Conservation (phyloP, 495 filamentous ascomycete genomes). For the Pseudomonodictys pantanalensis region DNA sequence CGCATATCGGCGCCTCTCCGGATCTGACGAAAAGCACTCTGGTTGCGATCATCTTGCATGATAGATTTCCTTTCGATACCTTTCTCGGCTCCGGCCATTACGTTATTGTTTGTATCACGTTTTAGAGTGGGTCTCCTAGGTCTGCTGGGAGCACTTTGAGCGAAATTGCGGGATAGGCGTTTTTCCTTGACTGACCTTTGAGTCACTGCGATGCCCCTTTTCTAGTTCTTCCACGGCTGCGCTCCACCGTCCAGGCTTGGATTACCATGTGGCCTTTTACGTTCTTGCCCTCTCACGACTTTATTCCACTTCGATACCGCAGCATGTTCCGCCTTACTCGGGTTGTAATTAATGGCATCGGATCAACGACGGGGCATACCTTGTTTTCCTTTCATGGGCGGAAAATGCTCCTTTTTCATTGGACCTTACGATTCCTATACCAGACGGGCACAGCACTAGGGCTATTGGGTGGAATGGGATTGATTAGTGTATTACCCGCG, state of each 20-base stretch:
- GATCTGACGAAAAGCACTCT: constrained; percentile 32
- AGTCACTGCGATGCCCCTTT: constrained; percentile 3
- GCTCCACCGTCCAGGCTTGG: background rate
- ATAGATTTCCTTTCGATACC: constrained; percentile 32
- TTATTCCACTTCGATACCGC: background rate
- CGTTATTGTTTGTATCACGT: constrained; percentile 11
- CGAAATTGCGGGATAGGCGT: constrained; percentile 24
- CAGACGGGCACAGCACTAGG: background rate
- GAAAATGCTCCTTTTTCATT: background rate
- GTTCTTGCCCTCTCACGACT: background rate
- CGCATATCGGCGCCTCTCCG: constrained; percentile 27
- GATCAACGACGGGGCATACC: background rate
- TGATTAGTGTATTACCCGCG: background rate
- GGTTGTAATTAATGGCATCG: background rate
- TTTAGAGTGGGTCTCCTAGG: constrained; percentile 22
- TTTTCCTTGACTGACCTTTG: constrained; percentile 8
- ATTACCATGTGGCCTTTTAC: background rate
- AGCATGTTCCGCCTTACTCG: background rate
- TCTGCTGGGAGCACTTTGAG: constrained; percentile 18
- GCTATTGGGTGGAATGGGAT: background rate
- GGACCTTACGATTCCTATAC: background rate
- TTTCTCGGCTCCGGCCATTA: constrained; percentile 9
- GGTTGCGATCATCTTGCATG: constrained; percentile 31
- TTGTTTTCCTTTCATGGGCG: background rate
- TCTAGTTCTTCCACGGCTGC: constrained; percentile 6